Base-by-base conservation (phyloP, 1,139 yeast genomes). In the Magnusiomyces suaveolens region DNA sequence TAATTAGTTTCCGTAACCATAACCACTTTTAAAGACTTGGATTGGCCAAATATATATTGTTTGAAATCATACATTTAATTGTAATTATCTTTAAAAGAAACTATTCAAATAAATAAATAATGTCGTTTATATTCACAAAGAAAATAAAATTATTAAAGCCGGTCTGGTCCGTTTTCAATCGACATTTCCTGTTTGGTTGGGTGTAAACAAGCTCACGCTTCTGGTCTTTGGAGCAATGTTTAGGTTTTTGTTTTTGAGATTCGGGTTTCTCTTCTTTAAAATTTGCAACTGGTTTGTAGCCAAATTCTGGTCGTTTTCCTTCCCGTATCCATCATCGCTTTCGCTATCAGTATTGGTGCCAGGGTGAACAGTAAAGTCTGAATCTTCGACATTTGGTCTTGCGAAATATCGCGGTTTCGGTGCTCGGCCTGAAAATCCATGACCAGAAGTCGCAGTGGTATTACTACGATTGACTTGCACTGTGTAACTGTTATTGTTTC, bases 301-400 rank as follows among this genome's bases (percentile, higher is more conserved):
- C 41, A 36, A n/a, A n/a, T 16, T 36, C 18, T 36, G 29, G 3
- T 24, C 43, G 32, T 48, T 48, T 24, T 48, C 51, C 16, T 48
- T 48, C 10, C 33, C 51, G 14, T 41, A 41, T 21, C 48, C 48
- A 26, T 46, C 48, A 29, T 46, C 48, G 23, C 48, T 46, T 16
- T 46, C 48, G 21, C 48, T 46, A 10, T 46, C 38, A 8, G 23
- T 26, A 6, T 18, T 21, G 25, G 16, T 36, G n/a, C n/a, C n/a
- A n/a, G n/a, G n/a, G 3, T 36, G 41, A 3, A 36, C 16, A 36
- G 16, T 16, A n/a, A n/a, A 36, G 8, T 36, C 41, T 36, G 8
- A 10, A 36, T 36, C 41, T 14, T 36, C 18, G 18, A 18, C 18
- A 36, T 36, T 6, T 36, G 41, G 41, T 36, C 41, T 36, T 10